Evolutionary conservation across 1,284 basidiomycete genomes (phyloP), one percentile per base, ranked within the genome.

Genomic region (Chalciporus sp.): DNA sequence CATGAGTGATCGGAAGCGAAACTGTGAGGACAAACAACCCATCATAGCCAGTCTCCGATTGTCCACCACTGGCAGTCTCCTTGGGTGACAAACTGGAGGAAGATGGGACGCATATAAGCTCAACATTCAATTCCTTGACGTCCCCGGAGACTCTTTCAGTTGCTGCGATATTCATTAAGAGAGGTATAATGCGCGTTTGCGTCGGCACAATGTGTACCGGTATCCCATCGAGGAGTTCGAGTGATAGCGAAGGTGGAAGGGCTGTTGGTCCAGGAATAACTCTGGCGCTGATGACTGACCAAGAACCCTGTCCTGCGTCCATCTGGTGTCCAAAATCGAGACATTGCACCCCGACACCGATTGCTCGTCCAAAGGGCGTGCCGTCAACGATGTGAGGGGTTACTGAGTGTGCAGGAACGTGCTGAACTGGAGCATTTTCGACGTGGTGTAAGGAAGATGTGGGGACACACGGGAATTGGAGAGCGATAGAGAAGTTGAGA

Each of bases 301-400:
- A 66, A 28, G 48, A 50, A 3, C 55, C 50, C 42, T 57, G 53
- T 7, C n/a, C 33, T 14, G 42, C 51, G 7, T 27, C 41, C 5
- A 10, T 17, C 29, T 2, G 10, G 17, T 2, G 26, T 23, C 53
- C 43, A 41, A 67, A 59, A 43, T 74, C 71, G 4, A 76, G 52
- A 58, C 78, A 83, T 33, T 79, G 78, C 23, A 90, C 57, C 5
- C 81, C 85, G 6, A 91, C 58, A 6, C 88, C 88, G n/a, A 87
- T 42, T 2, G 81, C 81, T 42, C 81, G 67, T 4, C 88, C 89
- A 59, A 91, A 88, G 0, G 85, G 78, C 61, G 76, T 80, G 0
- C 90, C 89, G 52, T 82, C 79, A 2, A 90, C 74, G 59, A 91
- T 86, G 67, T 90, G 81, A 49, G 79, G 79, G 7, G 76, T 54